Evolutionary conservation across 768 basidiomycete species (phyloP).

Genomic region (Strobilomyces dryophilus): DNA sequence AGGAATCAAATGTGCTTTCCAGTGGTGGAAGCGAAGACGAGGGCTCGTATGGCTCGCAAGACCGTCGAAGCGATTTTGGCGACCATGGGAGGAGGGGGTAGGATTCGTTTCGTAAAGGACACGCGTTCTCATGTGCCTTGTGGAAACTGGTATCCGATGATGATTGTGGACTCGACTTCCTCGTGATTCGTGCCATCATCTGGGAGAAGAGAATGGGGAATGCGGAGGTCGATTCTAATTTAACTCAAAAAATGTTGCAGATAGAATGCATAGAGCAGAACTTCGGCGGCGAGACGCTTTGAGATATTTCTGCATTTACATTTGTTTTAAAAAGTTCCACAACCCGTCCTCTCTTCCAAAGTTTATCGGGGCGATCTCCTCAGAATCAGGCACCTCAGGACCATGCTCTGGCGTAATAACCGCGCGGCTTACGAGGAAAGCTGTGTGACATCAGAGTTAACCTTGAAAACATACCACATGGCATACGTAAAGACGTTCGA

Average conservation of each 20-base stretch:
- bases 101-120: constrained; percentile 19
- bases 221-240: neutral
- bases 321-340: neutral
- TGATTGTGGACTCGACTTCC: constrained; percentile 19
- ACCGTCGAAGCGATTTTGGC: constrained; percentile 32
- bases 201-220: neutral
- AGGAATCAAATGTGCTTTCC: constrained; percentile 23
- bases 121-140: constrained; percentile 17
- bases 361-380: constrained; percentile 27
- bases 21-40: constrained; percentile 34
- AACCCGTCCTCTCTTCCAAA: constrained; percentile 9
- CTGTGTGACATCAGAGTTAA: constrained; percentile 22
- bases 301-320: neutral
- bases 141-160: constrained; percentile 10
- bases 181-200: constrained; percentile 9
- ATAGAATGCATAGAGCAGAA: constrained; percentile 8
- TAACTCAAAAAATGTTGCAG: constrained; percentile 13
- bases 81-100: constrained; percentile 33
- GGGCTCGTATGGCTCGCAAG: constrained; percentile 32
- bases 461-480: constrained; percentile 20
- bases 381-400: constrained; percentile 21
- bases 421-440: constrained; percentile 7
- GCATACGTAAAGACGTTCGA: constrained; percentile 22
- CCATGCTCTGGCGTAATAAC: constrained; percentile 17
- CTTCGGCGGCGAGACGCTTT: neutral